Evolutionary conservation across 352 stramenopile species (phyloP).

Genomic region (Pythium sp.): DNA sequence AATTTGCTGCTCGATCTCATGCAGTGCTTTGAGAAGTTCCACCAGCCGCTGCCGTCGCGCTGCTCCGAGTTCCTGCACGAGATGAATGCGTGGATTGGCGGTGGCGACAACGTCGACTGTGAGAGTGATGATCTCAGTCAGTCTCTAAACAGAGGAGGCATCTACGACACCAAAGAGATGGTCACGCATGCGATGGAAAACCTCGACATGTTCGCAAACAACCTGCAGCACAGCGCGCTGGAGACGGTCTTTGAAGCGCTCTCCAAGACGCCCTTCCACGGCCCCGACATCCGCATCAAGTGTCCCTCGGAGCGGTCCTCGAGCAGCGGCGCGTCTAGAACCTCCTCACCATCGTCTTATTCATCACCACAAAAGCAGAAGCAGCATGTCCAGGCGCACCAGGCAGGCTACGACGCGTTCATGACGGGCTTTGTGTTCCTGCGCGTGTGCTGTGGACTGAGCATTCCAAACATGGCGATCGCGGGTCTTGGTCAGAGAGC

Average conservation of each 20-base stretch:
- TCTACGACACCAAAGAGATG: constrained; percentile 81
- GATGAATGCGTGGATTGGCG: constrained; percentile 48
- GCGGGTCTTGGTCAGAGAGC: constrained; percentile 22
- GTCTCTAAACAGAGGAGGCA: constrained; percentile 10
- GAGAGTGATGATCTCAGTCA: background rate
- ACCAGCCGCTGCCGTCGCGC: constrained; percentile 44
- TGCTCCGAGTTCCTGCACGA: constrained; percentile 62
- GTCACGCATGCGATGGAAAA: constrained; percentile 64
- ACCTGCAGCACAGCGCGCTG: constrained; percentile 56
- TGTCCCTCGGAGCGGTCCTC: constrained; percentile 6
- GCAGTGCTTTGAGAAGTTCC: constrained; percentile 80
- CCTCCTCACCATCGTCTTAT: background rate
- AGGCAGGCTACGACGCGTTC: constrained; percentile 77
- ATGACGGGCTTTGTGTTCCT: constrained; percentile 81
- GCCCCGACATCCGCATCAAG: constrained; percentile 38
- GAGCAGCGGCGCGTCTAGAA: background rate
- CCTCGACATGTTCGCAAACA: constrained; percentile 52
- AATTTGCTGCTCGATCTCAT: constrained; percentile 83
- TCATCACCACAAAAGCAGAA: constrained; percentile 17
- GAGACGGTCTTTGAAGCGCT: constrained; percentile 63
- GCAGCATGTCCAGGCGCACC: constrained; percentile 46
- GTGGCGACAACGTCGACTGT: background rate
- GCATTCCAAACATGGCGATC: constrained; percentile 54
- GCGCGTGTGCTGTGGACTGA: constrained; percentile 54
- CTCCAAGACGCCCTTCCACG: constrained; percentile 67